Base-by-base conservation (phyloP, 2,329 filamentous ascomycete genomes). In the Hymenoscyphus occultus region DNA sequence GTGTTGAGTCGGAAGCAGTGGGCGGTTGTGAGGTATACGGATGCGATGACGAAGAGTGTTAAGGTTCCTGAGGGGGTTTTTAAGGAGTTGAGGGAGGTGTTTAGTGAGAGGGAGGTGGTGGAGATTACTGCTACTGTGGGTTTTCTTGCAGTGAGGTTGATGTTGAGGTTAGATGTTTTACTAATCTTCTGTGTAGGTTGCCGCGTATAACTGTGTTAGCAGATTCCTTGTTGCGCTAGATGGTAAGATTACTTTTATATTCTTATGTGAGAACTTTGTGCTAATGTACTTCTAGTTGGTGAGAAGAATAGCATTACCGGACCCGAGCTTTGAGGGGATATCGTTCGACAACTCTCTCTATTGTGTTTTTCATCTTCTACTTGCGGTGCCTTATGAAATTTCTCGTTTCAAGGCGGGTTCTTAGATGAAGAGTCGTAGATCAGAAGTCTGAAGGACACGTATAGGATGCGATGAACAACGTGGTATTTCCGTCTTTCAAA, bases 201-300 rank as follows among this genome's bases (percentile, higher is more conserved):
- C 90, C 13, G 87, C 86, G 63, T 96, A 96, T 76, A 96, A 96
- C 75, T 93, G 90, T 74, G 91, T 96, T 16, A 93, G 90, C 76
- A 84, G 92, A 39, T 93, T 96, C 71, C 77, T 96, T 70, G 91
- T 96, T 22, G 92, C 92, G 14, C 77, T 96, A 64, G 89, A 96
- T 78, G 90, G 86, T 88, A 78, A 77, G 84, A 79, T 59, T 28
- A 62, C 56, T 16, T 19, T 16, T 35, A 13, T 22, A 22, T 22
- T 63, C 45, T 19, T 40, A 7, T 4, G 40, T 19, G 28, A 5
- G 42, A 31, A 10, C 2, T 39, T 22, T n/a, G 4, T 64, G 39
- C 61, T 71, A 31, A 70, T 56, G 56, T 28, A 9, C 56, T 39
- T 2, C 22, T 51, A 74, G 73, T 74, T 64, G 73, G 73, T 40